Conservation (phyloP, 1,139 yeast species). For the Saccharomycopsis hybrid region DNA sequence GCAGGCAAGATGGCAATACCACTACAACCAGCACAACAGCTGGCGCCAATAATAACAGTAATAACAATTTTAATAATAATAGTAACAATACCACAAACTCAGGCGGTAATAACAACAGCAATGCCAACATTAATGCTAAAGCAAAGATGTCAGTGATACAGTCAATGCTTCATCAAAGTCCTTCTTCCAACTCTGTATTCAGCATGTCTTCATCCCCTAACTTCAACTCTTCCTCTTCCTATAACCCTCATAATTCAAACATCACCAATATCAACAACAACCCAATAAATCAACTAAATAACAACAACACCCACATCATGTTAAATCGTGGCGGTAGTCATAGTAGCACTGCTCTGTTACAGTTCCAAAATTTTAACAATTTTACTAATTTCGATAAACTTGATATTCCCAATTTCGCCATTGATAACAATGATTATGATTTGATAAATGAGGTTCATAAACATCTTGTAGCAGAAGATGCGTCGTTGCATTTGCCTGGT, state of each 20-base stretch:
- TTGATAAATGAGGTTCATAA: slow-evolving; percentile 21
- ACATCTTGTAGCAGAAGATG: slow-evolving; percentile 17
- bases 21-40: no score
- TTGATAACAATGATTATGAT: slow-evolving; percentile 16
- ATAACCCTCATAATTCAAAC: not conserved
- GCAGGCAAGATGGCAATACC: no score
- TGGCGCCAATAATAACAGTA: no score
- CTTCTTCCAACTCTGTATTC: slow-evolving; percentile 18
- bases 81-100: not conserved
- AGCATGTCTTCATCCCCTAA: slow-evolving; percentile 4
- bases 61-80: not conserved
- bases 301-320: slow-evolving; percentile 11
- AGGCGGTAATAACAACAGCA: not conserved
- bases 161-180: slow-evolving; percentile 15
- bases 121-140: slow-evolving; percentile 1
- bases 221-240: not conserved
- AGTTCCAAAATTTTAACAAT: not conserved
- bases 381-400: no score
- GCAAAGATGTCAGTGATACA: slow-evolving; percentile 15
- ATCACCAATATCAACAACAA: not conserved
- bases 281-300: not conserved
- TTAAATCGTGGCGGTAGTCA: not conserved
- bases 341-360: not conserved
- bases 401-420: slow-evolving; percentile 18
- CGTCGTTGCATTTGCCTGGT: slow-evolving; percentile 34